phyloP scores from a whole-genome alignment of 352 stramenopile genomes.

The Phytophthora foliorum region DNA sequence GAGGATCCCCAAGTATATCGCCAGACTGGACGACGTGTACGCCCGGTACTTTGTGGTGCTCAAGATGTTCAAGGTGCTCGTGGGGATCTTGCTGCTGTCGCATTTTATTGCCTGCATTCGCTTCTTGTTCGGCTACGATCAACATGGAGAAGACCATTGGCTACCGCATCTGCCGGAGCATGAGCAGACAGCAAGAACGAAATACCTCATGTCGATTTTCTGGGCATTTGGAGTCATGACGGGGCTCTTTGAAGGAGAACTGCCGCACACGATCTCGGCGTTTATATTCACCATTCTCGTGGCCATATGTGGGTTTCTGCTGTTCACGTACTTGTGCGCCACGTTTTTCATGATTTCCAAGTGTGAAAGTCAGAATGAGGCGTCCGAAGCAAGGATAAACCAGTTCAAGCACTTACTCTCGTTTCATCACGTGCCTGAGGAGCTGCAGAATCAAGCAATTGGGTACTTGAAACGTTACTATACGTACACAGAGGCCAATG shows the following conservation, averaged over 20 bases:
- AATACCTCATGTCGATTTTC: constrained; percentile 72
- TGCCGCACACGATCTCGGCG: constrained; percentile 53
- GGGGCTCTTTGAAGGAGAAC: constrained; percentile 71
- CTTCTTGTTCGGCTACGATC: constrained; percentile 64
- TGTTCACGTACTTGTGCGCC: constrained; percentile 78
- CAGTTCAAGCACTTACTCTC: constrained; percentile 78
- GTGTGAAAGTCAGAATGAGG: constrained; percentile 64
- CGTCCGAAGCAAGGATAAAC: constrained; percentile 72
- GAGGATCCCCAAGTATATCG: constrained; percentile 65
- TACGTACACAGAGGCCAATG: constrained; percentile 72
- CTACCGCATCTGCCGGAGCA: constrained; percentile 36
- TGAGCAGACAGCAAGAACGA: constrained; percentile 31
- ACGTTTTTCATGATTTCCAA: constrained; percentile 87
- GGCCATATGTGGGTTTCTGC: constrained; percentile 65
- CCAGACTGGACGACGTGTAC: constrained; percentile 66
- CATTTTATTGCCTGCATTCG: constrained; percentile 70
- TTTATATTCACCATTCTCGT: constrained; percentile 79
- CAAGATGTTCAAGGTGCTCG: constrained; percentile 76
- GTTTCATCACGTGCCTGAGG: constrained; percentile 66
- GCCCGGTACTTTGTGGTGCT: constrained; percentile 63
- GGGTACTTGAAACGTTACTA: constrained; percentile 72
- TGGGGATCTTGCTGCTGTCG: constrained; percentile 57
- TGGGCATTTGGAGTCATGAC: constrained; percentile 74
- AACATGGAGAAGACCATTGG: constrained; percentile 60
- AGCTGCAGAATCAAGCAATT: constrained; percentile 58